Conservation (phyloP, 805 yeast genomes). For the Metschnikowia arizonensis region DNA sequence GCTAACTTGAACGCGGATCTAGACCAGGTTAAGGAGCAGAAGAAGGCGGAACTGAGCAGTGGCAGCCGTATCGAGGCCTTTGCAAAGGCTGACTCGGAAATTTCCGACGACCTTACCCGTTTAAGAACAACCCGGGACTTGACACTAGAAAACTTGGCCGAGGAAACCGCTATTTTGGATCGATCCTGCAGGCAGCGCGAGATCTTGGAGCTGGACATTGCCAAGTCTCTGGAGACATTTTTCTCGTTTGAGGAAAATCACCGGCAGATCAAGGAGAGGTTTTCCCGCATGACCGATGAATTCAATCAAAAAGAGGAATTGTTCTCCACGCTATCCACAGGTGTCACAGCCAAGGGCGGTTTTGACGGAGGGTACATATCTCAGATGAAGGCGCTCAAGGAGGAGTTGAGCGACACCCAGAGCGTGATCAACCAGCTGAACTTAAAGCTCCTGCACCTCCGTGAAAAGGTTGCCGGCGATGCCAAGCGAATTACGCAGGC, state of each 20-base stretch:
- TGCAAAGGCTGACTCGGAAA: slow-evolving; percentile 33
- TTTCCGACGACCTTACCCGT: slow-evolving; percentile 60
- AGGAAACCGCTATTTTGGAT: slow-evolving; percentile 23
- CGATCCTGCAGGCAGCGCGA: slow-evolving; percentile 25
- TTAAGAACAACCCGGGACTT: slow-evolving; percentile 60
- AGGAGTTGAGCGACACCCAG: slow-evolving; percentile 47
- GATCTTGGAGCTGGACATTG: slow-evolving; percentile 34
- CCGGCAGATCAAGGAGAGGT: slow-evolving; percentile 38
- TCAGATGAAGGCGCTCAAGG: slow-evolving; percentile 64
- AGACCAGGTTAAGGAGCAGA: slow-evolving; percentile 45
- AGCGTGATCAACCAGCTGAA: slow-evolving; percentile 56
- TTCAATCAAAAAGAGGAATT: slow-evolving; percentile 68
- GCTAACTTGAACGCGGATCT: slow-evolving; percentile 57
- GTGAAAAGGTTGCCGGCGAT: slow-evolving; percentile 47
- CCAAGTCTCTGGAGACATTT: slow-evolving; percentile 35
- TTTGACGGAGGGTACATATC: slow-evolving; percentile 72
- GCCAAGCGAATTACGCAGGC: slow-evolving; percentile 53
- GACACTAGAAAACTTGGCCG: slow-evolving; percentile 51
- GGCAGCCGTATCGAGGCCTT: slow-evolving; percentile 58
- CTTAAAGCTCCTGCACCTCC: slow-evolving; percentile 55
- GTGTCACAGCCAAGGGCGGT: slow-evolving; percentile 78
- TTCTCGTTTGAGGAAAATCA: slow-evolving; percentile 42
- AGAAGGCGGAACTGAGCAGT: slow-evolving; percentile 55
- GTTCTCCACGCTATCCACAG: slow-evolving; percentile 76
- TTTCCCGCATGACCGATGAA: slow-evolving; percentile 44